phyloP scores from a whole-genome alignment of 192 early-diverging fungal species.

The Lunasporangiospora selenospora region DNA sequence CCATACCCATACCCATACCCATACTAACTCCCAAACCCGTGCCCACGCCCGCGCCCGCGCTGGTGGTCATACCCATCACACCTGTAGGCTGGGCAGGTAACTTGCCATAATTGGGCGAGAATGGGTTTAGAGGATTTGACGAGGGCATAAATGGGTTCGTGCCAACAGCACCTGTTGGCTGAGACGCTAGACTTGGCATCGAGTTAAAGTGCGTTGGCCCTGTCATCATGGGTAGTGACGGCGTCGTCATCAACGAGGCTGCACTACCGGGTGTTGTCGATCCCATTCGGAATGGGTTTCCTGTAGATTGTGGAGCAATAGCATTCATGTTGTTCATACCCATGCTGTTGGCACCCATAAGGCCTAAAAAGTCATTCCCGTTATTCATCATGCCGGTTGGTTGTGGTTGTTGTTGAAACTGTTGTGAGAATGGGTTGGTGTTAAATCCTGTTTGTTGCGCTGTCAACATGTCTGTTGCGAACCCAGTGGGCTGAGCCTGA shows the following conservation, averaged over 20 bases:
- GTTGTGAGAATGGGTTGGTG: slow-evolving; percentile 50
- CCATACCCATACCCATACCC: slow-evolving; percentile 8
- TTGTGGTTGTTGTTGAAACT: slow-evolving; percentile 1
- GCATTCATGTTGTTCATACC: slow-evolving; percentile 7
- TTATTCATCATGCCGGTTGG: slow-evolving; percentile 3
- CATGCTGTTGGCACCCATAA: slow-evolving; percentile 10
- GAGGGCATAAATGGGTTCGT: slow-evolving; percentile 47
- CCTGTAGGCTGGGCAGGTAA: slow-evolving; percentile 30
- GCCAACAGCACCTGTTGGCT: slow-evolving; percentile 24
- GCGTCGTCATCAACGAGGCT: slow-evolving; percentile 2
- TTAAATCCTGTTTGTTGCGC: slow-evolving; percentile 21
- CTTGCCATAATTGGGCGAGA: slow-evolving; percentile 46
- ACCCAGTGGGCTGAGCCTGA: slow-evolving; percentile 33
- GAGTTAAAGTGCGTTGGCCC: slow-evolving; percentile 26
- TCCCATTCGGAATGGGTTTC: slow-evolving; percentile 38
- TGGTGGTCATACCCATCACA: slow-evolving; percentile 18
- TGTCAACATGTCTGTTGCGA: slow-evolving; percentile 8
- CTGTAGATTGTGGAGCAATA: slow-evolving; percentile 37
- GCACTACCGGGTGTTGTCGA: too few species aligned
- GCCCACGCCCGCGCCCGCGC: slow-evolving; percentile 5
- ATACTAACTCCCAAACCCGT: too few species aligned
- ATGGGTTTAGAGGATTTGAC: slow-evolving; percentile 34
- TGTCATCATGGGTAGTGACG: slow-evolving; percentile 36
- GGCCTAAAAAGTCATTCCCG: slow-evolving; percentile 4
- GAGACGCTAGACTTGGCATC: slow-evolving; percentile 32